phyloP scores from a whole-genome alignment of 2,329 filamentous ascomycete species.

The Blumeriella jaapii region DNA sequence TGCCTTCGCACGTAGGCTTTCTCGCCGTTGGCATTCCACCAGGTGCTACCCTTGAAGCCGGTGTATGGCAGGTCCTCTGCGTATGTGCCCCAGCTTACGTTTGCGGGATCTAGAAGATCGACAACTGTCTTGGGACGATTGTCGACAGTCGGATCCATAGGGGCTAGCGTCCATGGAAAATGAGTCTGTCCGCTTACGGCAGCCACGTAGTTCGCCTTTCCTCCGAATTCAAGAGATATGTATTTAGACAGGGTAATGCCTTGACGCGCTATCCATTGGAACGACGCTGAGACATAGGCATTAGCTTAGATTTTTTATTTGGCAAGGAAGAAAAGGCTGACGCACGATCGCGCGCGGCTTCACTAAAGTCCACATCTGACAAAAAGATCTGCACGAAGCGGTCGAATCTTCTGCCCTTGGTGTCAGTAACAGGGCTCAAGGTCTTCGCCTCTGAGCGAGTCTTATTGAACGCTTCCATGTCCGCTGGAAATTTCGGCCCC shows the following conservation, averaged over 20 bases:
- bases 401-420: slow-evolving; percentile 61
- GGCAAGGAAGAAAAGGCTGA: slow-evolving; percentile 8
- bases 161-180: slow-evolving; percentile 58
- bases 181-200: slow-evolving; percentile 56
- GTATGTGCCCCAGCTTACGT: slow-evolving; percentile 52
- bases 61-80: slow-evolving; percentile 65
- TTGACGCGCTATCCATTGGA: slow-evolving; percentile 40
- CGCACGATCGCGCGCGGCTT: slow-evolving; percentile 49
- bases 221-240: slow-evolving; percentile 57
- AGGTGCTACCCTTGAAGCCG: slow-evolving; percentile 55
- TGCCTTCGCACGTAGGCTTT: slow-evolving; percentile 78
- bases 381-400: slow-evolving; percentile 59
- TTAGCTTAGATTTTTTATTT: background rate
- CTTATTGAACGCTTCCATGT: too few relatives aligned
- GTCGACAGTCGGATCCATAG: slow-evolving; percentile 45
- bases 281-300: slow-evolving; percentile 36
- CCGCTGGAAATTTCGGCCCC: too few relatives aligned
- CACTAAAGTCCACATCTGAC: slow-evolving; percentile 61
- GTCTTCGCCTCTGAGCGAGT: slow-evolving; percentile 48
- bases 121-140: slow-evolving; percentile 45
- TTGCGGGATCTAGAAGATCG: slow-evolving; percentile 36
- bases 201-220: slow-evolving; percentile 66
- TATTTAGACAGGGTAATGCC: slow-evolving; percentile 51
- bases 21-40: slow-evolving; percentile 50
- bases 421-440: slow-evolving; percentile 46